Evolutionary conservation across 2,329 filamentous ascomycete species (phyloP), one percentile per base, ranked within the genome.

Genomic region (Penicillium sp.): DNA sequence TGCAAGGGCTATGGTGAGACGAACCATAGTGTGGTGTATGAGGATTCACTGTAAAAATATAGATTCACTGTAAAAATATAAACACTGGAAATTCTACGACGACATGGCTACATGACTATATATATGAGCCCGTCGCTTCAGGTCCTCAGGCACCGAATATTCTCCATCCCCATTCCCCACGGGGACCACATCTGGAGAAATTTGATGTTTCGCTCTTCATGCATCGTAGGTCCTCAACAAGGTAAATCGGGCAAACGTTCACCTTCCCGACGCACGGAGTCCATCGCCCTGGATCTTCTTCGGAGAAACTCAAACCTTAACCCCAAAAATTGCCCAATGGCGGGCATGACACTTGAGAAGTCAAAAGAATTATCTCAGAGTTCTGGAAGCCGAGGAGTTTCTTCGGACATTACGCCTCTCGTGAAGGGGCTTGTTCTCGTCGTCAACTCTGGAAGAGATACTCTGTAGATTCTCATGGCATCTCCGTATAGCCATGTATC

Each of bases 221-320:
- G 10, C 26, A 20, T 18, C 18, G 37, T 26, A 23, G 21, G 2
- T 21, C 23, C 37, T 6, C 18, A 23, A 40, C 13, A 26, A 13
- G 37, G 37, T 26, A 40, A 24, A 12, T 40, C 7, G 3, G 7
- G 23, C 24, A 21, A 34, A 23, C 26, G 26, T 27, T 27, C 26
- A 27, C 26, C 26, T 27, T 7, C 6, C 26, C 26, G 26, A 17
- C 29, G 21, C 40, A 30, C 26, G 30, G 30, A 27, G n/a, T 44
- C 26, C 26, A 32, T 15, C 26, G 18, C 42, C 34, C 41, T 24
- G 42, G 30, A 29, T 23, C 26, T 46, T 46, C 42, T 27, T 46
- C 42, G 42, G 42, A 34, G 42, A 46, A 46, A 46, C 30, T 26
- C 20, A 46, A 46, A 46, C 29, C 18, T 46, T 24, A 17, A 20